Evolutionary conservation across 176 grass and related monocot genomes (phyloP).

Genomic region (Zoysia pacifica): DNA sequence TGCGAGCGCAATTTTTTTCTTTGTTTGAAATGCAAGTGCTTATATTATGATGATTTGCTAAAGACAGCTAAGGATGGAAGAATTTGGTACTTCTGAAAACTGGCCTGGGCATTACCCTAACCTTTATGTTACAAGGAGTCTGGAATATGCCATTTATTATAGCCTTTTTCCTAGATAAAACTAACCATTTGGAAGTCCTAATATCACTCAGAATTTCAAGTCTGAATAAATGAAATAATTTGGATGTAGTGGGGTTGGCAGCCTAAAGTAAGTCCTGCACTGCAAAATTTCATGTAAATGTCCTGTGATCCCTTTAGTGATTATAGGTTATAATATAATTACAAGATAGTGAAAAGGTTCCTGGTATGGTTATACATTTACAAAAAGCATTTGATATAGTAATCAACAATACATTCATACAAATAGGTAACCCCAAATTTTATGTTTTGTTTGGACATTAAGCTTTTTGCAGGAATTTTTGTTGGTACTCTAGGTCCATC

Average conservation of each 20-base stretch:
- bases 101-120: neutral
- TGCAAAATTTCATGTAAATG: neutral
- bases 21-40: neutral
- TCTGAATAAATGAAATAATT: conserved; percentile 13
- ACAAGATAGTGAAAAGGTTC: conserved; percentile 10
- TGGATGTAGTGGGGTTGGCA: neutral
- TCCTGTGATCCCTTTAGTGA: neutral
- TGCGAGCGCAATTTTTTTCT: neutral
- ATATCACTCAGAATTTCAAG: neutral
- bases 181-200: neutral
- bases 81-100: neutral
- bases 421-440: neutral
- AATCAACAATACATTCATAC: neutral
- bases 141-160: neutral
- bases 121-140: neutral
- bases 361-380: neutral
- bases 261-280: neutral
- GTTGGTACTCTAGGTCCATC: neutral
- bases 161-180: neutral
- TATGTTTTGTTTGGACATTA: neutral
- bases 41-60: neutral
- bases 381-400: neutral
- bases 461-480: neutral
- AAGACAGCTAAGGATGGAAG: neutral
- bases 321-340: neutral